Evolutionary conservation across 805 yeast species (phyloP).

Genomic region (Candida vartiovaarae): DNA sequence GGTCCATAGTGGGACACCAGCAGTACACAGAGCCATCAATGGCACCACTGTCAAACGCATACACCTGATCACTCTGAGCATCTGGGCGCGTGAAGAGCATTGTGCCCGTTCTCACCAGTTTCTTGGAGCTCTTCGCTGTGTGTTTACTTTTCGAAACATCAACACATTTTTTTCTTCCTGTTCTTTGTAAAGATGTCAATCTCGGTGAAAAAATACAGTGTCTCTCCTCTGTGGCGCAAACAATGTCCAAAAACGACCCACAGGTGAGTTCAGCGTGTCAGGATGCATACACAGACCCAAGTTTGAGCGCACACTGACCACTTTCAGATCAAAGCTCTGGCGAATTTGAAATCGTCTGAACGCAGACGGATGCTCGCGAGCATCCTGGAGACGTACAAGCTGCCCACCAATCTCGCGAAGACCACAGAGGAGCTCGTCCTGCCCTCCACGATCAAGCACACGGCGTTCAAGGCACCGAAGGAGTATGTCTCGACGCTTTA

Average conservation of each 20-base stretch:
- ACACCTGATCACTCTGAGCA: too few relatives aligned
- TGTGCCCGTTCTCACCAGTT: too few relatives aligned
- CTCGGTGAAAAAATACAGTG: neutral
- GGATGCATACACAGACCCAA: neutral
- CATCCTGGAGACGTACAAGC: constrained; percentile 35
- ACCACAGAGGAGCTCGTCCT: constrained; percentile 17
- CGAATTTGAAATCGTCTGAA: constrained; percentile 80
- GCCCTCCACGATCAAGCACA: constrained; percentile 40
- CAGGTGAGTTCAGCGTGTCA: constrained; percentile 3
- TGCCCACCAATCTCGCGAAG: constrained; percentile 28
- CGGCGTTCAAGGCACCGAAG: constrained; percentile 50
- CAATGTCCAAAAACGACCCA: constrained; percentile 12
- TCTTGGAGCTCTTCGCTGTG: neutral
- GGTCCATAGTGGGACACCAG: constrained; percentile 49
- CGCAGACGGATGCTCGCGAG: constrained; percentile 37
- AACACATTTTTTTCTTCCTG: neutral
- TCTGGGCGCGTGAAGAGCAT: too few relatives aligned
- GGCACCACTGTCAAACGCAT: constrained; percentile 2
- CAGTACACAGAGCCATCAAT: constrained; percentile 12
- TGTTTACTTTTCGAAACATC: constrained; percentile 1
- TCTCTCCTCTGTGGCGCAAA: neutral
- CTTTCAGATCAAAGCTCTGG: constrained; percentile 52
- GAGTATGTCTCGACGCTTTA: constrained; percentile 56
- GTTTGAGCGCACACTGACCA: neutral
- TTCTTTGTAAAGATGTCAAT: neutral